Percentiles rank a stretch among this genome's conserved stretches.
Evolutionary conservation across 2,329 filamentous ascomycete species (phyloP).

Genomic region (Fusarium penzigii): DNA sequence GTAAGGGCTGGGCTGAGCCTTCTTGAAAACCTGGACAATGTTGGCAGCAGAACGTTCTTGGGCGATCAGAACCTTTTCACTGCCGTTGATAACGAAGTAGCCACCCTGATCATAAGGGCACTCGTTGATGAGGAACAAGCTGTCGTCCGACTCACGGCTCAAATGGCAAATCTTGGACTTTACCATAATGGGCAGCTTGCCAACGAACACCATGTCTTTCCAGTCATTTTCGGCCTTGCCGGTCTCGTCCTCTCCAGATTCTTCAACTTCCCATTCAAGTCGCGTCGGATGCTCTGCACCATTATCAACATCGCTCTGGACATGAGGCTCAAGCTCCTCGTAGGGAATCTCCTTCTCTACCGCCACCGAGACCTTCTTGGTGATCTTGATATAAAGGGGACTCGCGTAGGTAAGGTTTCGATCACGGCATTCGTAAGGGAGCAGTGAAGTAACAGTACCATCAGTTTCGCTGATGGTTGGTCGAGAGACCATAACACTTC

Average conservation of each 20-base stretch:
- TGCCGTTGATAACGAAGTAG: slow-evolving; percentile 99
- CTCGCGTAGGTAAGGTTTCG: slow-evolving; percentile 95
- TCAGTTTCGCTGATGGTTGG: slow-evolving; percentile 93
- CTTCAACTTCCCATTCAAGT: slow-evolving; percentile 63
- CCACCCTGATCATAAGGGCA: slow-evolving; percentile 98
- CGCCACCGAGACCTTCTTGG: slow-evolving; percentile 80
- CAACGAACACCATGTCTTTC: slow-evolving; percentile 81
- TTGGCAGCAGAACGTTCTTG: slow-evolving; percentile 98
- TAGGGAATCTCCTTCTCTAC: slow-evolving; percentile 70
- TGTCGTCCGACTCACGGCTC: slow-evolving; percentile 78
- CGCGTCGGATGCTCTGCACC: slow-evolving; percentile 59
- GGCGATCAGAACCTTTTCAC: slow-evolving; percentile 96
- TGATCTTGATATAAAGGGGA: slow-evolving; percentile 86
- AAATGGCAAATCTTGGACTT: slow-evolving; percentile 95
- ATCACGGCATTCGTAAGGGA: slow-evolving; percentile 92
- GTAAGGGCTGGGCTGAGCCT: slow-evolving; percentile 87
- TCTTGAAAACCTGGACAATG: slow-evolving; percentile 99
- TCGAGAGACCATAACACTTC: slow-evolving; percentile 82
- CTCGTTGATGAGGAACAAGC: slow-evolving; percentile 89
- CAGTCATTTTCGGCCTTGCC: slow-evolving; percentile 54
- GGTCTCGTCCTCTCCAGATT: slow-evolving; percentile 50
- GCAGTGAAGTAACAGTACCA: slow-evolving; percentile 79
- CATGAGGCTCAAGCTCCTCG: slow-evolving; percentile 65
- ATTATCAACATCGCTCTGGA: slow-evolving; percentile 57
- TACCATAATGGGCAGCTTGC: slow-evolving; percentile 96